phyloP scores from a whole-genome alignment of 2,329 filamentous ascomycete genomes.

The Pseudopithomyces maydicus region DNA sequence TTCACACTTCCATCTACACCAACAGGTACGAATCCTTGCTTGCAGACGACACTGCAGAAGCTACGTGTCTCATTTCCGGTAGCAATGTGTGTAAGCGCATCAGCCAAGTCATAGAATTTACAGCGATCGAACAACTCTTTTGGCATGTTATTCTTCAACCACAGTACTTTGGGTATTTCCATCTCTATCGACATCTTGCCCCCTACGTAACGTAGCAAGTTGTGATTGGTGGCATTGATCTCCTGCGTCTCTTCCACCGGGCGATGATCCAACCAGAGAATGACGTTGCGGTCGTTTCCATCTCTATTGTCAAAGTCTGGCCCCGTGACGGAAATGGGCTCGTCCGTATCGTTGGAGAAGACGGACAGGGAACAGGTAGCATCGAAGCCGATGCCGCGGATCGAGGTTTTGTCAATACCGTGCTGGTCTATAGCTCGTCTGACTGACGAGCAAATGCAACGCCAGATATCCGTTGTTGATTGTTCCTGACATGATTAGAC shows the following conservation, averaged over 20 bases:
- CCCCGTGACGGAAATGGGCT: conserved; percentile 88
- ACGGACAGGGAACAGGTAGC: conserved; percentile 97
- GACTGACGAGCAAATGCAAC: conserved; percentile 88
- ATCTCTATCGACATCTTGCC: conserved; percentile 99
- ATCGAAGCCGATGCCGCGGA: conserved; percentile 94
- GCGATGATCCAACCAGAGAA: conserved; percentile 96
- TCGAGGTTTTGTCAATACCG: conserved; percentile 72
- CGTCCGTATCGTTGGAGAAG: conserved; percentile 85
- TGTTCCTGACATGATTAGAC: conserved; percentile 69
- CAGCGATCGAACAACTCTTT: conserved; percentile 85
- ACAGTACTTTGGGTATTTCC: conserved; percentile 98
- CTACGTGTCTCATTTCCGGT: conserved; percentile 90
- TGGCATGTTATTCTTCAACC: conserved; percentile 99
- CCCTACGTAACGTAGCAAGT: conserved; percentile 92
- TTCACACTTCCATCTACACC: conserved; percentile 96
- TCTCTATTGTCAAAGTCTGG: conserved; percentile 79
- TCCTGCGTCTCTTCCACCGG: conserved; percentile 87
- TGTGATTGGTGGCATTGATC: conserved; percentile 92
- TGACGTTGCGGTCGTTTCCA: conserved; percentile 88
- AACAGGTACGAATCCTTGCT: conserved; percentile 96
- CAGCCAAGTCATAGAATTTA: conserved; percentile 95
- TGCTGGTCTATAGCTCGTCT: conserved; percentile 82
- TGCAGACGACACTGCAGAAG: conserved; percentile 96
- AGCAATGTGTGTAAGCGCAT: conserved; percentile 91
- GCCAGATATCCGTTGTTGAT: conserved; percentile 97